Base-by-base conservation (phyloP, 768 basidiomycete genomes). In the Cystofilobasidium macerans region DNA sequence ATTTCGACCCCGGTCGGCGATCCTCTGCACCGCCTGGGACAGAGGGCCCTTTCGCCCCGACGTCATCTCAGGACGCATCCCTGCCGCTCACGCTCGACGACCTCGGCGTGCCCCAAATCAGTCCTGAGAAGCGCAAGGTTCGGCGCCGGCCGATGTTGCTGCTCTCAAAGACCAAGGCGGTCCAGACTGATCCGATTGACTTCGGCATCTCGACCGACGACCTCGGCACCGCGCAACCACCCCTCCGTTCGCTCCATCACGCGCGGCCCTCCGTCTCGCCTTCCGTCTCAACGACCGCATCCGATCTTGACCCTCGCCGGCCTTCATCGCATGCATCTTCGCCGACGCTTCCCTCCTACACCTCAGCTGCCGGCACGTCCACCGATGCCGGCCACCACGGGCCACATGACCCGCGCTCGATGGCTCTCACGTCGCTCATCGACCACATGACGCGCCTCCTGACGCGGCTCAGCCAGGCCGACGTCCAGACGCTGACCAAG, bases 401-500 rank as follows among this genome's bases (percentile, higher is more conserved):
- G 24, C 18, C 56, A 33, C 51, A 61, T 54, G 67, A 68, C 36
- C 28, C 68, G 11, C 67, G 74, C 32, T 73, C 76, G 14, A 72
- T 71, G 0, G 70, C 75, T 1, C 67, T 80, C 0, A 68, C 74
- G 2, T 64, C 72, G 22, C 71, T 81, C 1, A 72, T 79, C 54
- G 78, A 79, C 28, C 75, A 87, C 65, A 78, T 87, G 56, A 75
- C 79, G 30, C 78, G 80, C 32, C 77, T 98, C 3, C 80, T 92
- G 65, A 78, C 80, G 32, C 82, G 83, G 40, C 77, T 89, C 62
- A 77, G 80, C 47, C 79, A 87, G 69, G 86, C 92, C 0, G 93
- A 98, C 70, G 86, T 93, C 1, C 80, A 86, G 26, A 91, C 89
- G 1, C 79, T 98, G 47, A 89, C 89, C 36, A 88, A 87, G 69